Base-by-base conservation (phyloP, 2,329 filamentous ascomycete genomes). In the Macrophomina pseudophaseolina region DNA sequence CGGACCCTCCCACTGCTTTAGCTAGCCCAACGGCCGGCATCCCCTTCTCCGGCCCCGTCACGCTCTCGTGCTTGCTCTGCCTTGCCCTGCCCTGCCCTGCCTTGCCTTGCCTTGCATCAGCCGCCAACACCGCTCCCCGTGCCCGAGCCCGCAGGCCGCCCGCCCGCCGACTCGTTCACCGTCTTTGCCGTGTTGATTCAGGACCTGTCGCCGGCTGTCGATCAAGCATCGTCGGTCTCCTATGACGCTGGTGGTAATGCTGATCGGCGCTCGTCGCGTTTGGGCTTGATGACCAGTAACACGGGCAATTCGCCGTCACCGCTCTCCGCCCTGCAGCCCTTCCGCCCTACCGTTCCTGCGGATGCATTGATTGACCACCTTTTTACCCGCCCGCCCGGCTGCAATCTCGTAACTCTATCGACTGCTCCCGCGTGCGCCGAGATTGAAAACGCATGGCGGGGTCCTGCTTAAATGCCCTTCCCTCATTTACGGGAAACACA, bases 221-320 rank as follows among this genome's bases (percentile, higher is more conserved):
- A 62, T 62, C 58, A 59, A 59, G 56, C 54, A 58, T 58, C 23
- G 18, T 23, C 33, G 44, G 23, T 23, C 23, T 40, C 28, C 44
- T 48, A 62, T 62, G 58, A 62, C 44, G 58, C 44, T 42, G 58
- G 58, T 62, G 58, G 58, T 62, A 62, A 62, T 62, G 58, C 58
- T 35, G 58, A 62, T 62, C 58, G 58, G 58, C 58, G 9, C 44
- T 44, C 42, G 58, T 38, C 42, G 33, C 42, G 58, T 62, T 62
- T 62, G 58, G 58, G 58, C 58, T 62, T 62, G 58, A 62, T 49
- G 56, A 40, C 56, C 28, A n/a, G 40, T 18, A 35, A 8, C 56
- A 46, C 56, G 56, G 46, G 40, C 30, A 59, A 48, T 59, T 38
- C 44, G 58, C 44, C 44, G 42, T 38, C 58, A 62, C 58, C 58